Base-by-base conservation (phyloP, 2,329 filamentous ascomycete species). In the Ophiostoma triangulosporum region DNA sequence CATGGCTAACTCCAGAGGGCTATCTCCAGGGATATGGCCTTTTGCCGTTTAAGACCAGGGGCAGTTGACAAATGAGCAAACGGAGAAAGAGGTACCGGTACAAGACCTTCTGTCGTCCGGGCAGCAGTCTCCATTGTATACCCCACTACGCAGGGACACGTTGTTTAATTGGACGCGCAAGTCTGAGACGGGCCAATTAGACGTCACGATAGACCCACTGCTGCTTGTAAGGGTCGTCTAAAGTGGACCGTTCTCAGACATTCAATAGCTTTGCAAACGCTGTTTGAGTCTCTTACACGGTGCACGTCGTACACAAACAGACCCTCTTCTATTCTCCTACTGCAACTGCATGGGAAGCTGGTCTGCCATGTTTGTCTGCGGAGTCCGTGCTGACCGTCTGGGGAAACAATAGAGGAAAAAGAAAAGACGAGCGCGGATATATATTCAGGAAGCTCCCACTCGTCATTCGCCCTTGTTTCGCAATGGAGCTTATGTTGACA, bases 381-480 rank as follows among this genome's bases (percentile, higher is more conserved):
- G 7, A 7, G 6, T 6, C 29, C 29, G 29, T 31, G 29, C 29
- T 11, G n/a, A n/a, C 38, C 38, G 7, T 45, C 36, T 43, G 38
- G 38, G 38, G 38, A 43, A 4, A 20, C 6, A 8, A 24, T 6
- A 27, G 15, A 20, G 26, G 20, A 43, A 32, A 35, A 48, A 49
- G 14, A 32, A 48, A 32, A 32, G 11, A 38, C 12, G 33, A 5
- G 38, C 17, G 22, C 24, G 43, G 48, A 57, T 57, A 57, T 56
- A 46, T n/a, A n/a, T n/a, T n/a, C n/a, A 54, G 36, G 38, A 53
- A 50, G 54, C 56, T 56, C 56, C 54, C 56, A 54, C 51, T 40
- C 27, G 38, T 40, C 48, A 32, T 22, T 6, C 51, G 48, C 50
- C 33, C 49, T 40, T 40, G 56, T 36, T 51, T 50, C 51, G 45